A percentile compares a stretch with the other conserved stretches of the same genome.
phyloP scores from a whole-genome alignment of 768 basidiomycete genomes.

The Amanita subjunquillea region DNA sequence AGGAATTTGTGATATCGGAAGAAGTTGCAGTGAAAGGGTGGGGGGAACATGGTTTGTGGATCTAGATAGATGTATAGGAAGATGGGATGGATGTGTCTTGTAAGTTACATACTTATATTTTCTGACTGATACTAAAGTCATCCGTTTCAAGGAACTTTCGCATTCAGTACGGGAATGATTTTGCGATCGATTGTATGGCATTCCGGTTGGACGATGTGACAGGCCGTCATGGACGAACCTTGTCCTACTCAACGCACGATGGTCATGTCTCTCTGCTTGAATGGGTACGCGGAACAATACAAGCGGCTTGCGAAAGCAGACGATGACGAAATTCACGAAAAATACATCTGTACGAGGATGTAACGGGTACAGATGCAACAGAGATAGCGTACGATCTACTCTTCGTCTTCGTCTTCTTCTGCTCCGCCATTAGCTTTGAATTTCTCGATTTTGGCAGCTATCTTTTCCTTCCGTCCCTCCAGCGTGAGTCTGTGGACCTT shows the following conservation, averaged over 20 bases:
- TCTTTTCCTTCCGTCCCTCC: conserved; percentile 68
- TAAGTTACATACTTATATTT: conserved; percentile 25
- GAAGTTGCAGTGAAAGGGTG: conserved; percentile 35
- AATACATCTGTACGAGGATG: not conserved
- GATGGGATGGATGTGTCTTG: conserved; percentile 76
- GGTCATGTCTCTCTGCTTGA: conserved; percentile 16
- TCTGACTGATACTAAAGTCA: not conserved
- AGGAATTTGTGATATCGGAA: conserved; percentile 60
- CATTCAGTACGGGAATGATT: conserved; percentile 40
- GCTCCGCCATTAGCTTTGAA: conserved; percentile 67
- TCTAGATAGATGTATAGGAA: conserved; percentile 56
- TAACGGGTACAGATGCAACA: not conserved
- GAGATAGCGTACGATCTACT: conserved; percentile 28
- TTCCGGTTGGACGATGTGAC: conserved; percentile 36
- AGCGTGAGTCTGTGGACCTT: conserved; percentile 57
- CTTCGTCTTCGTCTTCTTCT: conserved; percentile 46
- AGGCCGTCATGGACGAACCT: conserved; percentile 26
- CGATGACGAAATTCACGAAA: not conserved
- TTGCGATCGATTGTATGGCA: conserved; percentile 46
- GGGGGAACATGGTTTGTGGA: conserved; percentile 79
- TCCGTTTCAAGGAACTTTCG: conserved; percentile 45
- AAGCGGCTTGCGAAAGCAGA: conserved; percentile 15
- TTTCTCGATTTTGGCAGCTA: conserved; percentile 82
- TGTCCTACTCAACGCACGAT: conserved; percentile 24
- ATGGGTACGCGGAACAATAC: conserved; percentile 47